phyloP scores from a whole-genome alignment of 768 basidiomycete species.

The Hemileccinum impolitum region DNA sequence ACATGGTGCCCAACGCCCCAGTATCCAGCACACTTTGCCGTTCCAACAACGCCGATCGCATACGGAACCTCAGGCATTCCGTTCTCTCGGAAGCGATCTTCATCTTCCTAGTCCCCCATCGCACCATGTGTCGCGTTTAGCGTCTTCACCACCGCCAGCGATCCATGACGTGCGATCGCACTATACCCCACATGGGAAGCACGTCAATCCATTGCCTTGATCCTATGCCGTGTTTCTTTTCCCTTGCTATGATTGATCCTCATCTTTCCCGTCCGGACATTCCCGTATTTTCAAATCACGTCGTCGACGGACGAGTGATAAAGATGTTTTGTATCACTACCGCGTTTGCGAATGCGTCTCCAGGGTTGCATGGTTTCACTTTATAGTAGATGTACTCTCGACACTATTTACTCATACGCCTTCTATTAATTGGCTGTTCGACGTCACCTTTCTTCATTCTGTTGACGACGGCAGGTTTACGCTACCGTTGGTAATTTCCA shows the following conservation, averaged over 20 bases:
- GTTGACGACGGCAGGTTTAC: slow-evolving; percentile 20
- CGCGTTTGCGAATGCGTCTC: slow-evolving; percentile 21
- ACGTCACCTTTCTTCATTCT: slow-evolving; percentile 15
- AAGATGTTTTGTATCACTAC: slow-evolving; percentile 33
- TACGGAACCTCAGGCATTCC: slow-evolving; percentile 54
- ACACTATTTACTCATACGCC: slow-evolving; percentile 32
- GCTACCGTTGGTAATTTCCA: slow-evolving; percentile 24
- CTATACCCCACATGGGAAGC: slow-evolving; percentile 43
- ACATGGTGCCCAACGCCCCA: slow-evolving; percentile 34
- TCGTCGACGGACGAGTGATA: slow-evolving; percentile 21
- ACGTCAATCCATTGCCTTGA: slow-evolving; percentile 47
- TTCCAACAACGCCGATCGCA: slow-evolving; percentile 57
- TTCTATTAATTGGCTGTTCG: slow-evolving; percentile 26
- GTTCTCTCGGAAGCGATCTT: slow-evolving; percentile 45
- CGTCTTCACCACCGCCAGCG: slow-evolving; percentile 42
- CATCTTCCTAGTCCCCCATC: slow-evolving; percentile 48
- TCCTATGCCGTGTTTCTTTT: slow-evolving; percentile 19
- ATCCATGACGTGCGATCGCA: slow-evolving; percentile 36
- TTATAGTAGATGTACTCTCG: slow-evolving; percentile 33
- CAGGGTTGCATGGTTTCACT: slow-evolving; percentile 21
- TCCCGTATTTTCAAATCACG: slow-evolving; percentile 28
- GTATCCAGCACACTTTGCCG: slow-evolving; percentile 43
- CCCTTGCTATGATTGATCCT: slow-evolving; percentile 20
- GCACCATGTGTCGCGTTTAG: slow-evolving; percentile 38
- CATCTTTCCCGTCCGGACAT: slow-evolving; percentile 23